Percentiles rank a stretch among this genome's conserved stretches.
Evolutionary conservation across 2,329 filamentous ascomycete species (phyloP).

Genomic region (Tolypocladium tundrense): DNA sequence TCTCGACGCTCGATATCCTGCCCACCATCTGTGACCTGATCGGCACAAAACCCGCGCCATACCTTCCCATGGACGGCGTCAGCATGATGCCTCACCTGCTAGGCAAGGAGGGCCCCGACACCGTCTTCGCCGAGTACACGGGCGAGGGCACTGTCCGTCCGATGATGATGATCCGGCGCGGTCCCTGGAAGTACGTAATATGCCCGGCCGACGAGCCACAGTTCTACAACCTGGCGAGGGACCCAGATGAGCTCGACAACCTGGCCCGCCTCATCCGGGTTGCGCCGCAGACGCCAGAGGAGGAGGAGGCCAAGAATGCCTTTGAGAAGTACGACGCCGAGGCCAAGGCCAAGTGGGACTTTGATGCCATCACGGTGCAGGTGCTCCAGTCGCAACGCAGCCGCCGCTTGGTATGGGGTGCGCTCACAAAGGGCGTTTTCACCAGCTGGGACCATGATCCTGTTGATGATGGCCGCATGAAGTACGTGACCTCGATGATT

Average conservation of each 20-base stretch:
- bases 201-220: slow-evolving; percentile 77
- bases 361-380: slow-evolving; percentile 63
- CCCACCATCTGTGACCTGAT: slow-evolving; percentile 81
- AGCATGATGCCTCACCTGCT: slow-evolving; percentile 73
- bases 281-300: slow-evolving; percentile 27
- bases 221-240: slow-evolving; percentile 67
- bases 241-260: slow-evolving; percentile 71
- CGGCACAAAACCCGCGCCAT: slow-evolving; percentile 56
- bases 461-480: slow-evolving; percentile 54
- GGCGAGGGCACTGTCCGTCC: slow-evolving; percentile 84
- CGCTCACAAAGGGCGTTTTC: slow-evolving; percentile 64
- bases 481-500: slow-evolving; percentile 31
- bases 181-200: slow-evolving; percentile 82
- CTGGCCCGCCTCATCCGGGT: slow-evolving; percentile 41
- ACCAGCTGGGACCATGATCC: slow-evolving; percentile 84
- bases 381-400: slow-evolving; percentile 71
- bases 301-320: slow-evolving; percentile 35
- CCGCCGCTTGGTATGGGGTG: slow-evolving; percentile 68
- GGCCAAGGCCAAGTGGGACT: slow-evolving; percentile 68
- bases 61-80: slow-evolving; percentile 75
- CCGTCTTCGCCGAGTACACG: slow-evolving; percentile 91
- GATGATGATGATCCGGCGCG: slow-evolving; percentile 87
- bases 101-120: slow-evolving; percentile 59
- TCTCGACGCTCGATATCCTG: slow-evolving; percentile 83
- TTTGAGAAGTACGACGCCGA: slow-evolving; percentile 64